Evolutionary conservation across 306 rosid genomes (phyloP), one percentile per base, ranked within the genome.

Genomic region (Albizia julibrissin): DNA sequence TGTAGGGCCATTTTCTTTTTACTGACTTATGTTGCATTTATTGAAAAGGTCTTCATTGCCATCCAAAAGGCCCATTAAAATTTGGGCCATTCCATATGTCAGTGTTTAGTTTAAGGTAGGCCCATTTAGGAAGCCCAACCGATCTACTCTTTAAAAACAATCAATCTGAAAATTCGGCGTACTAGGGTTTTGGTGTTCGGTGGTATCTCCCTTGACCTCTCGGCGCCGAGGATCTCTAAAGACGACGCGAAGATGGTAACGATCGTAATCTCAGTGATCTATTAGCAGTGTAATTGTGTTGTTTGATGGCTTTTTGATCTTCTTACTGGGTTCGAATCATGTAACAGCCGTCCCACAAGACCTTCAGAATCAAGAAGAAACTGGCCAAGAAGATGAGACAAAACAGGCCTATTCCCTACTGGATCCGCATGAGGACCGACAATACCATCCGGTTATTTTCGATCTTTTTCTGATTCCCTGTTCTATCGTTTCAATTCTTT

Each of bases 341-440:
- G 73, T 33, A 34, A 43, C 84, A 92, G 98, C 98, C 97, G 79
- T 94, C 98, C 3, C 98, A 94, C 92, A 94, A 94, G 89, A 91
- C 93, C 34, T 92, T 94, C 88, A 81, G 70, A 24, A 92, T 94
- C 85, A 94, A 94, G 93, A 94, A 94, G 94, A 94, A 94, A 84
- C 76, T 94, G 58, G 97, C 91, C 64, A 94, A 94, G 94, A 94
- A 94, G 97, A 94, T 91, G 97, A 90, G 98, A 83, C 97, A 92
- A 89, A 94, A 94, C 78, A 88, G 98, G 92, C 98, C 97, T 40
- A 91, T 92, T 39, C 98, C 98, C 8, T 91, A 92, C 69, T 92
- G 97, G 97, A 94, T 94, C 86, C 96, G 98, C 10, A 72, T 91
- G 88, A 90, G 98, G 75, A 94, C 98, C 0, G 98, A 94, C 58